These are phyloP conservation scores for Sorghum bicolor DNA, from an alignment of 176 grass and related monocot genomes.

Conservation along the genomic window DNA sequence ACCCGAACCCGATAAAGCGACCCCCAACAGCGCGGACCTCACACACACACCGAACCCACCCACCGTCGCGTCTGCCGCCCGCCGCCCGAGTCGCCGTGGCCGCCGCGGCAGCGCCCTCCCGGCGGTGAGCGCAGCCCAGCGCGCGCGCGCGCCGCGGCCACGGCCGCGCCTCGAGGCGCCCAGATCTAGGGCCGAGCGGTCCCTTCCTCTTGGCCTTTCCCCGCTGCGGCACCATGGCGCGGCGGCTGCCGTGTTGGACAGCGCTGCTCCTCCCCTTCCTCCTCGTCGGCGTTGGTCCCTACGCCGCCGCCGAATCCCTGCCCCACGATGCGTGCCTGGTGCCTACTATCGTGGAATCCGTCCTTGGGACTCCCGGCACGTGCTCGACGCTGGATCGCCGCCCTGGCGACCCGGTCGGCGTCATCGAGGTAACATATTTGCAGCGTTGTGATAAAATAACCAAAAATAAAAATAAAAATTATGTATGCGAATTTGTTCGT, in stretches of 20 bases:
- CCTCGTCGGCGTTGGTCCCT: conserved; percentile 1
- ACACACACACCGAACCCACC: conserved; percentile 29
- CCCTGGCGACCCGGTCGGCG: conserved; percentile 43
- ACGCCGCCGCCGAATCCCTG: not conserved
- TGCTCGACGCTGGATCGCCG: conserved; percentile 48
- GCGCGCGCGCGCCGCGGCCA: not conserved
- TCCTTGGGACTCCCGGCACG: conserved; percentile 25
- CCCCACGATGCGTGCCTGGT: conserved; percentile 27
- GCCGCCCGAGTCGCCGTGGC: conserved; percentile 35
- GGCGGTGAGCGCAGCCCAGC: conserved; percentile 21
- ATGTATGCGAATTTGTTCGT: not conserved
- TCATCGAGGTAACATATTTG: conserved; percentile 55
- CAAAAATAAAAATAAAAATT: not conserved
- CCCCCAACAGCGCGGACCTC: conserved; percentile 26
- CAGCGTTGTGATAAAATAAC: not conserved
- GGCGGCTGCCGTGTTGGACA: conserved; percentile 23
- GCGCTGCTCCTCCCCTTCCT: conserved; percentile 36
- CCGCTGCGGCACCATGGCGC: conserved; percentile 27
- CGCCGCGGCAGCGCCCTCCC: conserved; percentile 21
- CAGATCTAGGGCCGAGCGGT: conserved; percentile 36
- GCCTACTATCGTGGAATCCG: conserved; percentile 1
- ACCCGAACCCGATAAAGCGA: conserved; percentile 41
- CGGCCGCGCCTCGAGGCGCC: not conserved
- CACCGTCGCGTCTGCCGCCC: conserved; percentile 18
- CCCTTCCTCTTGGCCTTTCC: not conserved